These are phyloP conservation scores for Coprinopsis strossmayeri DNA, from an alignment of 768 basidiomycete genomes.

Conservation along the genomic window DNA sequence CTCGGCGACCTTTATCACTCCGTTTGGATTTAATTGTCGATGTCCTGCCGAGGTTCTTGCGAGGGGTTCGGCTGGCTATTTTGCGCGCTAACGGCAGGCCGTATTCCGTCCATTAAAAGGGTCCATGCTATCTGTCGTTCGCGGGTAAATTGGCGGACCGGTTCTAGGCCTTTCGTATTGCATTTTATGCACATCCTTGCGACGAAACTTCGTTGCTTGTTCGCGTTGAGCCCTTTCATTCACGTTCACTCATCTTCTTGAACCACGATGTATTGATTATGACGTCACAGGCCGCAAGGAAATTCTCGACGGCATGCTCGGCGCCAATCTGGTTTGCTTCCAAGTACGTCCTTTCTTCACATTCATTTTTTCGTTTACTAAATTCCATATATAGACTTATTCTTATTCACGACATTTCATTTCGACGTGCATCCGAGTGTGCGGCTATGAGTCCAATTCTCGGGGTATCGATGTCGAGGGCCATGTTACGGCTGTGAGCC, in stretches of 20 bases:
- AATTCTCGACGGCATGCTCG: slow-evolving; percentile 96
- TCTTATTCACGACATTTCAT: slow-evolving; percentile 94
- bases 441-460: slow-evolving; percentile 82
- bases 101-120: no score
- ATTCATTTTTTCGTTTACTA: not conserved
- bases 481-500: slow-evolving; percentile 72
- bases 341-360: slow-evolving; percentile 37
- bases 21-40: not conserved
- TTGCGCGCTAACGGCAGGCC: no score
- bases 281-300: slow-evolving; percentile 64
- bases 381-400: slow-evolving; percentile 51
- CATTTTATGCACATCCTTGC: no score
- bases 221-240: not conserved
- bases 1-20: slow-evolving; percentile 6
- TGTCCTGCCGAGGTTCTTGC: slow-evolving; percentile 2
- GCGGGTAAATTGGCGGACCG: no score
- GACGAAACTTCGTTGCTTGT: not conserved
- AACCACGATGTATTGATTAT: slow-evolving; percentile 7
- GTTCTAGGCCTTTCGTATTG: no score
- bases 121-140: no score
- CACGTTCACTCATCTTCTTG: slow-evolving; percentile 1
- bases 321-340: slow-evolving; percentile 95
- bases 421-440: slow-evolving; percentile 92
- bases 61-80: no score
- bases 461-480: slow-evolving; percentile 81